Base-by-base conservation (phyloP, 176 grass and related monocot genomes). In the Oryza rufipogon region DNA sequence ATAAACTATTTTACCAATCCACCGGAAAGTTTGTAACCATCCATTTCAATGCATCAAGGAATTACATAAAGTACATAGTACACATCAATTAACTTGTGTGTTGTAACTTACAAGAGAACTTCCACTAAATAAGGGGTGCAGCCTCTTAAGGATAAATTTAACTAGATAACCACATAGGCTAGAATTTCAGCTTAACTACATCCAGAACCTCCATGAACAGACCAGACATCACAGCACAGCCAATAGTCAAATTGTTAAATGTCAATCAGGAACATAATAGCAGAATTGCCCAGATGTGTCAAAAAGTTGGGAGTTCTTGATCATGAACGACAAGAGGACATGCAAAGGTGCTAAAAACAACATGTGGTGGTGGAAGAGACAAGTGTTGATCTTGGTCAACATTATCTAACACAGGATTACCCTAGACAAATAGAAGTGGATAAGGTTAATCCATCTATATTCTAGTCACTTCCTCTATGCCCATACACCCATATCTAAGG, bases 1-100 rank as follows among this genome's bases (percentile, higher is more conserved):
- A 33, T 32, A 4, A 12, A 30, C 28, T 51, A 80, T 20, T 79
- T 17, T n/a, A 34, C 9, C 46, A 80, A 79, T n/a, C 63, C 47
- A 80, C 9, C 1, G 5, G 6, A 41, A 66, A 79, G 68, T 70
- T 41, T 22, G 41, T 44, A 73, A 73, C 12, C 6, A 73, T 47
- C 54, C 1, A 58, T 58, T 58, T 47, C n/a, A 73, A 73, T 49
- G 45, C 22, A 51, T 68, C 51, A 61, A 39, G 1, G 25, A 77
- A 74, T 74, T 73, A 74, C 44, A 73, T 73, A 66, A 73, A 66
- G 39, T 66, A 83, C 13, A 83, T 48, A 75, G 49, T 12, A n/a
- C 45, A 75, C 3, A 48, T 36, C 20, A 66, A 84, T 12, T 67
- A 71, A 70, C 34, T 20, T 41, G 20, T 42, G 36, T 71, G 38